These are phyloP conservation scores for Pestalotiopsis sp. DNA, from an alignment of 2,329 filamentous ascomycete species.

Conservation along the genomic window DNA sequence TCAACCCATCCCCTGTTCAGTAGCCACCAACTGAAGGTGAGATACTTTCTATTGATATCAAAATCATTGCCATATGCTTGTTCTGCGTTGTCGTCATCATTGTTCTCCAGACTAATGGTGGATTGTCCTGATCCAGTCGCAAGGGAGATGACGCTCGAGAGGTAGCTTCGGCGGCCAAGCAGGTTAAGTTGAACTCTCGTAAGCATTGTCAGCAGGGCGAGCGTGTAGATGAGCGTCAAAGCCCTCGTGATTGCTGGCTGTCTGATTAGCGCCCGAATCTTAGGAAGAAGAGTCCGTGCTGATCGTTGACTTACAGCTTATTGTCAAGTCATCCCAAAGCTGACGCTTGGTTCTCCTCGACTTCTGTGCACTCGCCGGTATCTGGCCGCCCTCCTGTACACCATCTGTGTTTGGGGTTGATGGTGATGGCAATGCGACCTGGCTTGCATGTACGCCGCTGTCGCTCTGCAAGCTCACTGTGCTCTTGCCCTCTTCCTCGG, in stretches of 20 bases:
- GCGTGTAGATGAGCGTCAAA: constrained; percentile 89
- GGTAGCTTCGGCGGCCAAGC: constrained; percentile 90
- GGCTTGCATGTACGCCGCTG: constrained; percentile 81
- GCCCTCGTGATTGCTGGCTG: constrained; percentile 79
- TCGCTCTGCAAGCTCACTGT: constrained; percentile 77
- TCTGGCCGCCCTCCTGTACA: constrained; percentile 43
- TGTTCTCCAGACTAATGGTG: constrained; percentile 87
- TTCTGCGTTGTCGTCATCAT: constrained; percentile 84
- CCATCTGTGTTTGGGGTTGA: constrained; percentile 41
- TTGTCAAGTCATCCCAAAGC: constrained; percentile 96
- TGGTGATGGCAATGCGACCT: constrained; percentile 62
- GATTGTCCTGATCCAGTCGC: constrained; percentile 75
- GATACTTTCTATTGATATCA: constrained; percentile 90
- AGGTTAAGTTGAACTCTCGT: constrained; percentile 97
- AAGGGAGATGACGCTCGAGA: constrained; percentile 91
- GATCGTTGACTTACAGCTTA: constrained; percentile 70
- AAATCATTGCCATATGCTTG: constrained; percentile 90
- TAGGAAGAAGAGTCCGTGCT: not conserved
- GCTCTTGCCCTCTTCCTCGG: constrained; percentile 83
- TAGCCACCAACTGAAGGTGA: constrained; percentile 98
- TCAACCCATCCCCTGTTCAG: constrained; percentile 88
- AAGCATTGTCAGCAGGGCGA: constrained; percentile 86
- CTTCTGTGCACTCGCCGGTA: constrained; percentile 48
- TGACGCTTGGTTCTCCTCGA: constrained; percentile 81
- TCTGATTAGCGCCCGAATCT: constrained; percentile 15